A percentile compares a stretch with the other conserved stretches of the same genome.
Evolutionary conservation across 495 filamentous ascomycete species (phyloP).

Genomic region (Lentithecium fluviatile): DNA sequence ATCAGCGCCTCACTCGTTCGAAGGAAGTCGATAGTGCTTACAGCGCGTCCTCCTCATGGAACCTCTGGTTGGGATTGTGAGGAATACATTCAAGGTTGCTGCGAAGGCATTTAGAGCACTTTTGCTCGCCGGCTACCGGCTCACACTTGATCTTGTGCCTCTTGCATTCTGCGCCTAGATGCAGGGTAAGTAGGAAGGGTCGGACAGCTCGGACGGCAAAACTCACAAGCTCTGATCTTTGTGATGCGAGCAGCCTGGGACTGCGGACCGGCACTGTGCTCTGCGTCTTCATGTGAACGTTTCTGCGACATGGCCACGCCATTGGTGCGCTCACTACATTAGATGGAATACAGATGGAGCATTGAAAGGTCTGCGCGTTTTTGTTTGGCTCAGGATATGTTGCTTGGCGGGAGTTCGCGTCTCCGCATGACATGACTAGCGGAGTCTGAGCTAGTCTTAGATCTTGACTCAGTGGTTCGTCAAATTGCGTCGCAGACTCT

Average conservation of each 20-base stretch:
- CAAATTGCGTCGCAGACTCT: no score
- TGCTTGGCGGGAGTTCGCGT: no score
- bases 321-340: no score
- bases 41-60: constrained; percentile 7
- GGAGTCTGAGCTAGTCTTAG: no score
- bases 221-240: constrained; percentile 9
- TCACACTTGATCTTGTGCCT: constrained; percentile 11
- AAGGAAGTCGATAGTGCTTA: not conserved
- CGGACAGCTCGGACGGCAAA: not conserved
- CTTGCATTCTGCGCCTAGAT: constrained; percentile 9
- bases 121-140: constrained; percentile 3
- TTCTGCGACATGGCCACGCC: not conserved
- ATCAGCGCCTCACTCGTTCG: not conserved
- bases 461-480: no score
- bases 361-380: no score
- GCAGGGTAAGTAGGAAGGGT: not conserved
- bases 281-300: not conserved
- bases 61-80: constrained; percentile 3
- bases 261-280: not conserved
- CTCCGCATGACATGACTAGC: no score
- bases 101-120: constrained; percentile 14
- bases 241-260: not conserved
- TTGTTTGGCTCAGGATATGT: no score
- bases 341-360: no score
- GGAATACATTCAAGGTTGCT: constrained; percentile 2